A percentile compares a stretch with the other conserved stretches of the same genome.
Conservation (phyloP, 768 basidiomycete species). For the Favolaschia claudopus region DNA sequence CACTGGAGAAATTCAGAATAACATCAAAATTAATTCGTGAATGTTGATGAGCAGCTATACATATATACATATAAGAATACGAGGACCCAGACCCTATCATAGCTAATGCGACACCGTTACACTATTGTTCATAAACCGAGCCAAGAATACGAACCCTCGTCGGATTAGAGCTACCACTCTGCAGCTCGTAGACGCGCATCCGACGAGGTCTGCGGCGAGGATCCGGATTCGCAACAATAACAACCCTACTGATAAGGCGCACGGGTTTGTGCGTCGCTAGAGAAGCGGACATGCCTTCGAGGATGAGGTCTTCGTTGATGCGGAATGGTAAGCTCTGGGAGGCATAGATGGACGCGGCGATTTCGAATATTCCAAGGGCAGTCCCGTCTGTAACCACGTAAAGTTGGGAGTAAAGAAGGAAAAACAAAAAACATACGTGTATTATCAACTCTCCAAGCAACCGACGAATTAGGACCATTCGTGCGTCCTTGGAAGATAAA, state of each 20-base stretch:
- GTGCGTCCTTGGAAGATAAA: conserved; percentile 10
- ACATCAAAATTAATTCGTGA: too few relatives aligned
- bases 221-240: not conserved
- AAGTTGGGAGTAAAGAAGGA: not conserved
- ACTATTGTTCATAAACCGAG: too few relatives aligned
- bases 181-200: conserved; percentile 11
- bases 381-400: not conserved
- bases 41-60: too few relatives aligned
- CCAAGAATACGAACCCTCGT: too few relatives aligned
- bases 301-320: conserved; percentile 15
- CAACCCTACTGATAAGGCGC: conserved; percentile 3
- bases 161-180: too few relatives aligned
- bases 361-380: conserved; percentile 13
- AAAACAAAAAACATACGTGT: not conserved
- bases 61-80: too few relatives aligned
- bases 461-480: conserved; percentile 3
- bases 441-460: conserved; percentile 9
- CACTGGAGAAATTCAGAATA: too few relatives aligned
- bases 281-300: conserved; percentile 12
- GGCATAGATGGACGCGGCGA: conserved; percentile 7
- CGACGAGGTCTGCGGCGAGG: not conserved
- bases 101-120: too few relatives aligned
- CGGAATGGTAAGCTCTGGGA: not conserved
- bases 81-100: too few relatives aligned
- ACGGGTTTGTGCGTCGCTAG: conserved; percentile 4